Evolutionary conservation across 495 filamentous ascomycete genomes (phyloP).

Genomic region (Cryomyces antarcticus): DNA sequence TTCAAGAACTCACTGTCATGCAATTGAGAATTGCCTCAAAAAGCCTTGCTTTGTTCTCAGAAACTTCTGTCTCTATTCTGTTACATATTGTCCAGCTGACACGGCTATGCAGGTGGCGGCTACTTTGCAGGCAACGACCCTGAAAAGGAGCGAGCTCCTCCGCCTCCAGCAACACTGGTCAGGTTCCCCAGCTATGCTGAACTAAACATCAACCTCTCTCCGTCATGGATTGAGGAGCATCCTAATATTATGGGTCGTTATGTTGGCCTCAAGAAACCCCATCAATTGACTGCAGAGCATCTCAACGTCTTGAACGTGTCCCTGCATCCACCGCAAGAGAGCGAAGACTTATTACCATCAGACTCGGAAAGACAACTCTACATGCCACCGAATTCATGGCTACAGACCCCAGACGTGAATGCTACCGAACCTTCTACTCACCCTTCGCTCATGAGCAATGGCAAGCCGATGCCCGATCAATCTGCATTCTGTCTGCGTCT

Average conservation of each 20-base stretch:
- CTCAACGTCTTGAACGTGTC: slow-evolving; percentile 32
- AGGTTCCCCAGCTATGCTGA: slow-evolving; percentile 10
- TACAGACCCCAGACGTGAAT: neutral
- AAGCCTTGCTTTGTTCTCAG: no score
- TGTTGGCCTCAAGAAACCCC: slow-evolving; percentile 28
- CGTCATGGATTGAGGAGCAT: slow-evolving; percentile 4
- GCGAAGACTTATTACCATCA: slow-evolving; percentile 25
- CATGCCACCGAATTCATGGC: slow-evolving; percentile 3
- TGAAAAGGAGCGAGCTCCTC: slow-evolving; percentile 14
- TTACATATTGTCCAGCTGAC: no score
- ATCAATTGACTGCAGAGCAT: slow-evolving; percentile 29
- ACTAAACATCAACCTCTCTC: slow-evolving; percentile 1
- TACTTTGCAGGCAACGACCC: slow-evolving; percentile 2
- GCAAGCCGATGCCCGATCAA: slow-evolving; percentile 24
- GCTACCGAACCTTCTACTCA: no score
- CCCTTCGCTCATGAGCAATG: slow-evolving; percentile 25
- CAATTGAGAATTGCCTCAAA: no score
- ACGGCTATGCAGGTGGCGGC: no score
- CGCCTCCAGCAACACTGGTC: slow-evolving; percentile 11
- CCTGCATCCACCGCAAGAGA: slow-evolving; percentile 21
- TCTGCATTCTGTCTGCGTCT: slow-evolving; percentile 27
- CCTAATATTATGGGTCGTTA: slow-evolving; percentile 23
- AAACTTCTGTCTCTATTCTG: no score
- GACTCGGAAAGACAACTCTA: slow-evolving; percentile 3
- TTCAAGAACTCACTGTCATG: no score